phyloP scores from a whole-genome alignment of 73 alveolate species.

The Paramecium tetraurelia region DNA sequence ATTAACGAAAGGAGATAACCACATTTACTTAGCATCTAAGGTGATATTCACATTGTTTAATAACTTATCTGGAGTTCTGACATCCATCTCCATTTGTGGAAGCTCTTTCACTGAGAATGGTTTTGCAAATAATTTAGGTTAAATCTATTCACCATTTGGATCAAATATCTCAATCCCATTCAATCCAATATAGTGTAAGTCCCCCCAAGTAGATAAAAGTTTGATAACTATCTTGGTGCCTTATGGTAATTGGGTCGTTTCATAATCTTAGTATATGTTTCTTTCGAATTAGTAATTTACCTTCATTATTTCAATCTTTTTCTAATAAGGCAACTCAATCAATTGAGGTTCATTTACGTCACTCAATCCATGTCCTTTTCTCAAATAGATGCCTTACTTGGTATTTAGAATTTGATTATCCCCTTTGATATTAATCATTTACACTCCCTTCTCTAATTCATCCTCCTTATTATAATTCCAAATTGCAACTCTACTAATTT shows the following conservation, averaged over 20 bases:
- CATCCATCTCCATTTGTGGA: conserved; percentile 76
- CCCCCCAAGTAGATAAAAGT: conserved; percentile 83
- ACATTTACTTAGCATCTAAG: conserved; percentile 75
- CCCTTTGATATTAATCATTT: conserved; percentile 64
- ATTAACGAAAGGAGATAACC: conserved; percentile 87
- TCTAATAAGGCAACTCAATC: conserved; percentile 66
- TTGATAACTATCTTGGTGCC: conserved; percentile 71
- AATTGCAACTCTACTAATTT: conserved; percentile 68
- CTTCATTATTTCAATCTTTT: not conserved
- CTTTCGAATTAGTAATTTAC: not conserved
- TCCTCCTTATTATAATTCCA: conserved; percentile 74
- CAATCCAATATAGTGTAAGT: conserved; percentile 80
- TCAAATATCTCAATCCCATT: conserved; percentile 82
- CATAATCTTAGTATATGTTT: conserved; percentile 67
- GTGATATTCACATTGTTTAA: conserved; percentile 74
- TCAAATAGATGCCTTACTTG: conserved; percentile 63
- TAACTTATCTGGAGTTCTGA: conserved; percentile 80
- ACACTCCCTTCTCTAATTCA: conserved; percentile 79
- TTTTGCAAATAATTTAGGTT: conserved; percentile 55
- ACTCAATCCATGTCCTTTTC: conserved; percentile 74
- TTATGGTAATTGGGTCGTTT: conserved; percentile 69
- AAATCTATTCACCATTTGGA: conserved; percentile 27
- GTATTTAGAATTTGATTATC: conserved; percentile 58
- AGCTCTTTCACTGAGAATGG: conserved; percentile 64
- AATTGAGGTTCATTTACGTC: conserved; percentile 67